These are phyloP conservation scores for Yarrowia galli DNA, from an alignment of 1,139 yeast species.

Conservation along the genomic window DNA sequence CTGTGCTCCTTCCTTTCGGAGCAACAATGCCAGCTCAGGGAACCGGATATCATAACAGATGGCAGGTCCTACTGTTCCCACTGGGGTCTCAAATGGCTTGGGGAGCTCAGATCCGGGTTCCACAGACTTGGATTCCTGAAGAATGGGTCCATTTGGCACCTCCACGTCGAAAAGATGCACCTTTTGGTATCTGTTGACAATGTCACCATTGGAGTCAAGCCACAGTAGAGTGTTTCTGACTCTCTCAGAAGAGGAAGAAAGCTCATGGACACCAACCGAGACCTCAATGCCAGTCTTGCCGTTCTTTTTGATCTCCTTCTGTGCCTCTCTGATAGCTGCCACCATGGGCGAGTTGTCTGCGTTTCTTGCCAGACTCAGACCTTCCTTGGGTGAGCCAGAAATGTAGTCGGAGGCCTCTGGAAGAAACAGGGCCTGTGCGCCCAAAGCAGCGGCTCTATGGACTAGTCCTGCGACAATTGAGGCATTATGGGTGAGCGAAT, in stretches of 20 bases:
- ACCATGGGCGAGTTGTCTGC: constrained; percentile 60
- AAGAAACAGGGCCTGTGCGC: constrained; percentile 73
- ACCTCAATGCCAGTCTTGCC: constrained; percentile 52
- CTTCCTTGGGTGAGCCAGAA: constrained; percentile 71
- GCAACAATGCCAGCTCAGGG: constrained; percentile 75
- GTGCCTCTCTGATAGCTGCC: constrained; percentile 57
- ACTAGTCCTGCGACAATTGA: constrained; percentile 64
- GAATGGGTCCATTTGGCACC: constrained; percentile 61
- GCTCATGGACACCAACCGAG: constrained; percentile 86
- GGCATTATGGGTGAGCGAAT: constrained; percentile 67
- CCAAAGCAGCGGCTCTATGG: constrained; percentile 62
- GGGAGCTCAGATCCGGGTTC: constrained; percentile 72
- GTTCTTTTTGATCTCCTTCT: constrained; percentile 46
- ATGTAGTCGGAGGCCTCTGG: constrained; percentile 96
- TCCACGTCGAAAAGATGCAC: constrained; percentile 90
- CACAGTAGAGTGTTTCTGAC: constrained; percentile 78
- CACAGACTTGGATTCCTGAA: constrained; percentile 79
- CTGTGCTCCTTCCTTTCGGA: constrained; percentile 77
- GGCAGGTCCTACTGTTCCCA: constrained; percentile 73
- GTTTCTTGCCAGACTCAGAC: constrained; percentile 62
- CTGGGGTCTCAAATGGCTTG: constrained; percentile 64
- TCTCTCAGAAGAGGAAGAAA: constrained; percentile 55
- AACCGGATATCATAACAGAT: constrained; percentile 90
- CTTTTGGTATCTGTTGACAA: constrained; percentile 77
- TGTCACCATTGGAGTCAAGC: constrained; percentile 68